phyloP scores from a whole-genome alignment of 306 rosid genomes.

The Inga oerstediana region DNA sequence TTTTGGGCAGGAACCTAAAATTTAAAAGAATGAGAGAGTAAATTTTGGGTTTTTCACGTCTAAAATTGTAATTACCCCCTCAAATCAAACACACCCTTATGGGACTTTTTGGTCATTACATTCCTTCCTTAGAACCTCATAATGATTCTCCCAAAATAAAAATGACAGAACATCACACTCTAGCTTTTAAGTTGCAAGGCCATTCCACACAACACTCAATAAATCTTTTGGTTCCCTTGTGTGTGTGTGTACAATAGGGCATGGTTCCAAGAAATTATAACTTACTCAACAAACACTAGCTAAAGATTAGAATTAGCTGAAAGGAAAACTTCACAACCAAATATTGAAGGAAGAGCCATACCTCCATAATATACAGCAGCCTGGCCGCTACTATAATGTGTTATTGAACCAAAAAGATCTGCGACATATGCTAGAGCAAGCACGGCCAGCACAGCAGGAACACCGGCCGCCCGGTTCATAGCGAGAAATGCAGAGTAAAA shows the following conservation, averaged over 20 bases:
- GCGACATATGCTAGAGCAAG: constrained; percentile 82
- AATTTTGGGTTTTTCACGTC: too few species aligned
- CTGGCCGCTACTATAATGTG: constrained; percentile 96
- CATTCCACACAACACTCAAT: neutral
- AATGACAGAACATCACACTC: neutral
- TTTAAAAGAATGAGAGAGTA: too few species aligned
- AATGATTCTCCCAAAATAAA: neutral
- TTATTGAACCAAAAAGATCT: constrained; percentile 82
- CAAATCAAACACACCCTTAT: too few species aligned
- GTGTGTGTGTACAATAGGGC: neutral
- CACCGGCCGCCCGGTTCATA: constrained; percentile 90
- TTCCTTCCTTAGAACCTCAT: too few species aligned
- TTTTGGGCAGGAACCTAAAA: too few species aligned
- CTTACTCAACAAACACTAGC: neutral
- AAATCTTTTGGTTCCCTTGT: neutral
- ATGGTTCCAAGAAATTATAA: neutral
- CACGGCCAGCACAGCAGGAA: constrained; percentile 75
- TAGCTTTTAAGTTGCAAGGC: neutral
- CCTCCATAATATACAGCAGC: constrained; percentile 99
- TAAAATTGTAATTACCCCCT: too few species aligned
- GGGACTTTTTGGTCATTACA: too few species aligned
- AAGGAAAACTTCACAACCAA: neutral
- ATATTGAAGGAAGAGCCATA: constrained; percentile 39
- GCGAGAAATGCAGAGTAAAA: constrained; percentile 88
- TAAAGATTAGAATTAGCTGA: constrained; percentile 15